phyloP scores from a whole-genome alignment of 306 rosid species.

The Cyamopsis tetragonoloba region DNA sequence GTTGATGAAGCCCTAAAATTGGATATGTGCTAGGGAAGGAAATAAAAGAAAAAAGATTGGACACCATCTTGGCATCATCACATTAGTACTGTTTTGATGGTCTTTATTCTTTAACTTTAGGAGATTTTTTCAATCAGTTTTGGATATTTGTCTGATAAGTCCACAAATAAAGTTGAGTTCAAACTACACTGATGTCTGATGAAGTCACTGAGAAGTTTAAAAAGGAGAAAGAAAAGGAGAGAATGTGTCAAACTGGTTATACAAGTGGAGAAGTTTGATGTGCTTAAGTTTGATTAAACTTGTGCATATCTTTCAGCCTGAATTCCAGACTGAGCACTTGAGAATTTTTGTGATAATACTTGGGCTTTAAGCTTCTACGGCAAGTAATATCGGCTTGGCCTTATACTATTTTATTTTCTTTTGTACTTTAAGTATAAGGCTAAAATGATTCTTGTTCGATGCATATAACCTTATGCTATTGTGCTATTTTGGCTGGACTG shows the following conservation, averaged over 20 bases:
- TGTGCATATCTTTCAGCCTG: slow-evolving; percentile 1
- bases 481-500: not conserved
- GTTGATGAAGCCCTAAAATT: not conserved
- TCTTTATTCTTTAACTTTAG: not conserved
- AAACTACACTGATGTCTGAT: not conserved
- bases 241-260: not conserved
- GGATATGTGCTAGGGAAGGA: not conserved
- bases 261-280: not conserved
- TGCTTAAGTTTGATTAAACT: not conserved
- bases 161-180: not conserved
- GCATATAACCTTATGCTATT: not conserved
- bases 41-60: not conserved
- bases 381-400: slow-evolving; percentile 3
- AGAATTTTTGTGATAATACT: not conserved
- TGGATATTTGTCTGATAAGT: not conserved
- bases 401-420: not conserved
- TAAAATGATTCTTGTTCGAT: not conserved
- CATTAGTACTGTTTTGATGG: not conserved
- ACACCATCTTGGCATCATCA: not conserved
- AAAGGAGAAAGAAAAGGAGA: not conserved
- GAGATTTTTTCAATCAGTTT: not conserved
- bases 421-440: slow-evolving; percentile 1
- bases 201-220: not conserved
- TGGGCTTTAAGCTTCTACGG: not conserved
- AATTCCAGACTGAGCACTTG: not conserved